Conservation (phyloP, 306 rosid genomes). For the Dryas alaskensis region DNA sequence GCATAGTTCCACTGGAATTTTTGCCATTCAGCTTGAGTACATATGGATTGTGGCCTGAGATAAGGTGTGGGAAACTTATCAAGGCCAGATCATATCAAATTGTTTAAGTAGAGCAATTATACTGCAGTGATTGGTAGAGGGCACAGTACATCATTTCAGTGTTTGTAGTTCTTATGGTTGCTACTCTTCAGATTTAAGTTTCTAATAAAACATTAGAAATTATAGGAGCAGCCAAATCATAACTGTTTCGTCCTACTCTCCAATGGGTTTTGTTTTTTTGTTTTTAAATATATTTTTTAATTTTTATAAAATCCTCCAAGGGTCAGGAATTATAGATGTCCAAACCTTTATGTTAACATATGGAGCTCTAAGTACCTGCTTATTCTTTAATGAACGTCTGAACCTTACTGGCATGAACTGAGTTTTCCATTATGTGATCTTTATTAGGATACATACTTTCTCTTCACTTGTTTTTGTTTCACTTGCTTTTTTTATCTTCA, state of each 20-base stretch:
- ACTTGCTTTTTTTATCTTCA: background rate
- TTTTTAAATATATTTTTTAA: too few relatives aligned
- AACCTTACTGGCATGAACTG: background rate
- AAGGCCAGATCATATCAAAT: background rate
- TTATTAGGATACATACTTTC: background rate
- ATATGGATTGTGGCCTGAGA: constrained; percentile 6
- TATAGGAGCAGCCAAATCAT: background rate
- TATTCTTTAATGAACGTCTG: background rate
- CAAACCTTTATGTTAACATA: background rate
- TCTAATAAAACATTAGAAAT: background rate
- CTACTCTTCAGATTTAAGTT: background rate
- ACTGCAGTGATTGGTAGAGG: background rate
- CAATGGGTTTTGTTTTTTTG: background rate
- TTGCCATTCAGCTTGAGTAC: background rate
- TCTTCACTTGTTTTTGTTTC: background rate
- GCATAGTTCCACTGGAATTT: background rate
- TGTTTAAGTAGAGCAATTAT: background rate
- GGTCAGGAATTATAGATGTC: background rate
- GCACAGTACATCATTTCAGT: background rate
- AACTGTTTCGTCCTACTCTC: background rate
- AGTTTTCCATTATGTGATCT: background rate
- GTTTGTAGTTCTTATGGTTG: background rate
- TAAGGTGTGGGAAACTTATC: background rate
- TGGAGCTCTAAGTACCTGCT: background rate
- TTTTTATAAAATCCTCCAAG: background rate